phyloP scores from a whole-genome alignment of 2,329 filamentous ascomycete genomes.

The Cladosporium oxysporum region DNA sequence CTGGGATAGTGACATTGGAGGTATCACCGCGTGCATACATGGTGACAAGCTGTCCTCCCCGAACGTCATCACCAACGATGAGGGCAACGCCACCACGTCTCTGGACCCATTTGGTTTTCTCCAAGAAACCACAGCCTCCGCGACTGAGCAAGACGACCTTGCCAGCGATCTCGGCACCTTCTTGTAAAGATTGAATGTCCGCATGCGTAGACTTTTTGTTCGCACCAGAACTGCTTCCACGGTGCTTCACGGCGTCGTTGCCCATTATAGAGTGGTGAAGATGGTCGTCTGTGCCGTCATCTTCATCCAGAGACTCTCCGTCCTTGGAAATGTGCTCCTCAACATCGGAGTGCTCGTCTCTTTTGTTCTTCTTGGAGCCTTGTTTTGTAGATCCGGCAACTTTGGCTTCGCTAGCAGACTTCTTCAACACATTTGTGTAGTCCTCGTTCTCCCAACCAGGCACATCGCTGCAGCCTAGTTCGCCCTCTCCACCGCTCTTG shows the following conservation, averaged over 20 bases:
- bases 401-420: constrained; percentile 22
- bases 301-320: constrained; percentile 35
- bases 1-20: constrained; percentile 90
- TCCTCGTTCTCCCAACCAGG: constrained; percentile 76
- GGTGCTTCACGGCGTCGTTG: constrained; percentile 42
- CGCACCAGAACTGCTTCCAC: constrained; percentile 37
- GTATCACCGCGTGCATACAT: constrained; percentile 99
- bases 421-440: constrained; percentile 25
- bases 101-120: constrained; percentile 97
- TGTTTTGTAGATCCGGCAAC: constrained; percentile 20
- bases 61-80: constrained; percentile 91
- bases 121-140: constrained; percentile 92
- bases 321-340: constrained; percentile 20
- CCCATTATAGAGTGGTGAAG: constrained; percentile 63
- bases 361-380: constrained; percentile 29
- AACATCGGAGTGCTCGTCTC: constrained; percentile 15
- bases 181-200: constrained; percentile 88
- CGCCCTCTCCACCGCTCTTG: constrained; percentile 65
- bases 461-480: constrained; percentile 93
- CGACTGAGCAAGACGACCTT: constrained; percentile 90
- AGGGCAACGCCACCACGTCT: constrained; percentile 83
- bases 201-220: constrained; percentile 60
- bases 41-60: constrained; percentile 84
- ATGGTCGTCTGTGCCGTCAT: constrained; percentile 85
- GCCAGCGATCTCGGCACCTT: constrained; percentile 87